Evolutionary conservation across 1,284 basidiomycete genomes (phyloP).

Genomic region (Puccinia coronata): DNA sequence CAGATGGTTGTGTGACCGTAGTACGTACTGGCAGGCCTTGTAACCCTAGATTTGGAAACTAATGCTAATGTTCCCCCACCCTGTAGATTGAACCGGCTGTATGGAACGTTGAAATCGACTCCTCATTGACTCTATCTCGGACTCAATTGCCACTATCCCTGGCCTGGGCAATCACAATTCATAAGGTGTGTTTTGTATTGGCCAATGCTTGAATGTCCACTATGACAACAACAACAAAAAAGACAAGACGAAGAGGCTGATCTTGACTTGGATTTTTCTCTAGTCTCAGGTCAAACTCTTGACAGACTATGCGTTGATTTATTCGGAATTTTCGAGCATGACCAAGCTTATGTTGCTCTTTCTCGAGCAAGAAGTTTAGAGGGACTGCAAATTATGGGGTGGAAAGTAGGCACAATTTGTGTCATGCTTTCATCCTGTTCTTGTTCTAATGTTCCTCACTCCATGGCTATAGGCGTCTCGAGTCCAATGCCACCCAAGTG

Average conservation of each 20-base stretch:
- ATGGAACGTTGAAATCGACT: slow-evolving; percentile 54
- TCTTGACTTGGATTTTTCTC: not conserved
- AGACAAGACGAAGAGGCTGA: not conserved
- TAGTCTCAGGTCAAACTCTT: slow-evolving; percentile 47
- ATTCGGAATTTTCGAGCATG: slow-evolving; percentile 41
- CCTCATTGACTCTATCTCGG: slow-evolving; percentile 51
- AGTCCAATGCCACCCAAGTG: slow-evolving; percentile 27
- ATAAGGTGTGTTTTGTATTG: slow-evolving; percentile 8
- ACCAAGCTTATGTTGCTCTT: slow-evolving; percentile 45
- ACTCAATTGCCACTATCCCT: slow-evolving; percentile 53
- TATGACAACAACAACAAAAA: too few relatives aligned
- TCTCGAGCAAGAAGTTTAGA: slow-evolving; percentile 40
- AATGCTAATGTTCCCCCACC: not conserved
- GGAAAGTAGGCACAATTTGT: slow-evolving; percentile 35
- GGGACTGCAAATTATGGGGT: slow-evolving; percentile 39
- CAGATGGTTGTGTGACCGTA: slow-evolving; percentile 48
- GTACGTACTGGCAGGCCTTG: not conserved
- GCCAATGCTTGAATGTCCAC: too few relatives aligned
- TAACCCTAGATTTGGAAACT: not conserved
- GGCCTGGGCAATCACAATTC: slow-evolving; percentile 51
- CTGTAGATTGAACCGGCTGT: slow-evolving; percentile 51
- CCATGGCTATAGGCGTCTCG: slow-evolving; percentile 18
- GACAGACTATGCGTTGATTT: slow-evolving; percentile 44
- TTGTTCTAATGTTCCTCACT: not conserved
- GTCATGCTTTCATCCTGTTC: not conserved